Base-by-base conservation (phyloP, 352 stramenopile species). In the Peronospora farinosa region DNA sequence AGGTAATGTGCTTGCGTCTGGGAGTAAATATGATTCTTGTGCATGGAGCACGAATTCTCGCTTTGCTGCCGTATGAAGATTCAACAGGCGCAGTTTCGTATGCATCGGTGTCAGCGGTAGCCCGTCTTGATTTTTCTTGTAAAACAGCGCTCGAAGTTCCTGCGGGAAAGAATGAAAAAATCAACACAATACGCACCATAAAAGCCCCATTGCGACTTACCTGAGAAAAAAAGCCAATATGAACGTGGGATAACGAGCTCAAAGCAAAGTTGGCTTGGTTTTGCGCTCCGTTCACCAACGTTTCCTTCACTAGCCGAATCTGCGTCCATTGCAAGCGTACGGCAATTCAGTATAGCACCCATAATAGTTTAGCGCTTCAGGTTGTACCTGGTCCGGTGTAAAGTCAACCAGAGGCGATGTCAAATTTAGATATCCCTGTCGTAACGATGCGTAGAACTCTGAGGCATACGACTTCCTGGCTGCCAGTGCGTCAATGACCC, bases 221-320 rank as follows among this genome's bases (percentile, higher is more conserved):
- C 47, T 81, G 72, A 7, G 78, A 65, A 49, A 93, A 89, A 12
- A 88, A 54, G 6, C 70, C 66, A 43, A 93, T 85, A 46, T 93
- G 82, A 30, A 79, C 61, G 15, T 84, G 71, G 0, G 77, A 84
- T 11, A 93, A 57, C 13, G 77, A 91, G 47, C 78, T 91, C 21
- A 93, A 59, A 3, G 91, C 82, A 36, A 88, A 93, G 44, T 88
- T 86, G n/a, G 87, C 80, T 79, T 91, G 83, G 47, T 90, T 86
- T 44, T 86, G 74, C 6, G 74, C 81, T 15, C 80, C 80, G 32
- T 72, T 74, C 0, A 86, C 64, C 10, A 94, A 57, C 5, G 77
- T 91, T 50, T 86, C 75, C 49, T 91, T 90, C 21, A 94, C 80
- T 5, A 94, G 63, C 8, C 73, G 41, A 31, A 90, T 84, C 79